phyloP scores from a whole-genome alignment of 176 grass and related monocot species.

The Poa annua region DNA sequence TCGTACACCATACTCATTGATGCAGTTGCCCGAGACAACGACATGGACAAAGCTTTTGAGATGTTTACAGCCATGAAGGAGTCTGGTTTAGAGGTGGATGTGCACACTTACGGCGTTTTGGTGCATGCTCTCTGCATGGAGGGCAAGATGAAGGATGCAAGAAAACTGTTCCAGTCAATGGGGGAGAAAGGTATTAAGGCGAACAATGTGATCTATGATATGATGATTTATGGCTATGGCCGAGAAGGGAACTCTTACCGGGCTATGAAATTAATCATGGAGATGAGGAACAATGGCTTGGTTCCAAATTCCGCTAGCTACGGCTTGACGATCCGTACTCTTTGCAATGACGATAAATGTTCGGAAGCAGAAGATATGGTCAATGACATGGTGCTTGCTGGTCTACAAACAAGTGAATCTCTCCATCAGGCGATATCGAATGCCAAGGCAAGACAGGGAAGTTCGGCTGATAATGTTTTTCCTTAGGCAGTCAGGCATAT shows the following conservation, averaged over 20 bases:
- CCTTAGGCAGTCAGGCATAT: constrained; percentile 11
- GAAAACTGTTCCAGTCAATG: constrained; percentile 67
- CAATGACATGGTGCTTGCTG: constrained; percentile 56
- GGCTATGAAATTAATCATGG: constrained; percentile 52
- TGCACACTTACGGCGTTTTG: constrained; percentile 51
- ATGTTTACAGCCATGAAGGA: constrained; percentile 59
- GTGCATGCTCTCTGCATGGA: constrained; percentile 59
- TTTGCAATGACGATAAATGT: constrained; percentile 66
- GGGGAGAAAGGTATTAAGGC: constrained; percentile 51
- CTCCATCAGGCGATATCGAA: constrained; percentile 47
- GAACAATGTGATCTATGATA: constrained; percentile 61
- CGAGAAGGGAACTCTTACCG: constrained; percentile 70
- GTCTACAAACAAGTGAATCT: constrained; percentile 46
- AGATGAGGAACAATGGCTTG: constrained; percentile 61
- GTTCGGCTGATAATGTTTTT: constrained; percentile 30
- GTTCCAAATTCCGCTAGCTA: constrained; percentile 75
- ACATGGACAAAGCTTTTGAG: constrained; percentile 60
- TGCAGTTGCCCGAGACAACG: constrained; percentile 58
- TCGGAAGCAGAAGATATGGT: constrained; percentile 59
- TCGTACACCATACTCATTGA: constrained; percentile 76
- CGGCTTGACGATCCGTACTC: constrained; percentile 55
- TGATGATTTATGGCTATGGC: constrained; percentile 76
- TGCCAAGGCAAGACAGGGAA: constrained; percentile 48
- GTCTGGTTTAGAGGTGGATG: constrained; percentile 65
- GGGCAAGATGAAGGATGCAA: constrained; percentile 75